Evolutionary conservation across 2,329 filamentous ascomycete species (phyloP).

Genomic region (Fusarium phyllophilum): DNA sequence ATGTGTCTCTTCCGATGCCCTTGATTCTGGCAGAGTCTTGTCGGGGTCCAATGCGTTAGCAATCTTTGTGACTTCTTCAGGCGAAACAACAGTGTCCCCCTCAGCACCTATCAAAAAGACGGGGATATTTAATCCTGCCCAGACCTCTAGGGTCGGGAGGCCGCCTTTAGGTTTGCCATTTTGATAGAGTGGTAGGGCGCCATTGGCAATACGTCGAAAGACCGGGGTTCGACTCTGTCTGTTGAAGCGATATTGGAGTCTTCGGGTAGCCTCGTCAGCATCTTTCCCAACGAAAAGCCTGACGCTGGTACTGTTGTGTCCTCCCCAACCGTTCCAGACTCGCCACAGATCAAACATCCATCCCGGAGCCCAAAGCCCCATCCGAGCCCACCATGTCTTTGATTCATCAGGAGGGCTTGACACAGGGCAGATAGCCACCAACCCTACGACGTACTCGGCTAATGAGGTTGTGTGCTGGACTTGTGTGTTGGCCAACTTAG

Average conservation of each 20-base stretch:
- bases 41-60: slow-evolving; percentile 51
- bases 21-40: slow-evolving; percentile 12
- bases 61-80: slow-evolving; percentile 76
- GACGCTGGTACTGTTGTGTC: slow-evolving; percentile 81
- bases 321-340: slow-evolving; percentile 81
- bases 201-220: slow-evolving; percentile 83
- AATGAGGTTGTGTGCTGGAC: slow-evolving; percentile 60
- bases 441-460: slow-evolving; percentile 74
- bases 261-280: slow-evolving; percentile 72
- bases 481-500: slow-evolving; percentile 68
- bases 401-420: slow-evolving; percentile 69
- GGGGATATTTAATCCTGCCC: slow-evolving; percentile 78
- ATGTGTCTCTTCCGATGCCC: slow-evolving; percentile 43
- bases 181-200: slow-evolving; percentile 71
- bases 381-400: slow-evolving; percentile 56
- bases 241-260: slow-evolving; percentile 80
- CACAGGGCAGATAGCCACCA: slow-evolving; percentile 85
- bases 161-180: slow-evolving; percentile 67
- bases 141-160: slow-evolving; percentile 74
- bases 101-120: slow-evolving; percentile 83
- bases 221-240: slow-evolving; percentile 83
- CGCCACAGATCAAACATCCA: slow-evolving; percentile 81
- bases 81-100: slow-evolving; percentile 79
- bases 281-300: slow-evolving; percentile 76
- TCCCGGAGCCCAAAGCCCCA: slow-evolving; percentile 74